Evolutionary conservation across 495 filamentous ascomycete species (phyloP), one percentile per base, ranked within the genome.

Genomic region (Cudoniella acicularis): DNA sequence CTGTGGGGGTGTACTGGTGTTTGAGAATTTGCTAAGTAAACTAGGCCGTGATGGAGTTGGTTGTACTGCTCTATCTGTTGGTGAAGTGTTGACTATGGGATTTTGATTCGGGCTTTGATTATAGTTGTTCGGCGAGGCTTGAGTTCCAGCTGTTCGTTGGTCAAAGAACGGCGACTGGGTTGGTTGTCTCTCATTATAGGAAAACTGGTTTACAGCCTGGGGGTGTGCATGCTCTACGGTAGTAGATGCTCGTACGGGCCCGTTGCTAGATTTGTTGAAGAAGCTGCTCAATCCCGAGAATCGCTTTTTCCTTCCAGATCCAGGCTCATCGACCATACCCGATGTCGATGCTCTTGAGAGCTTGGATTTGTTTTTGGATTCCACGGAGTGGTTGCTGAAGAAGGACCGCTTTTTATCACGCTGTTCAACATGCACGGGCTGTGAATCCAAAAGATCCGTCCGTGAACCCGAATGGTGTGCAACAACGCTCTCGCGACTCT

Each of bases 251-350:
- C 25, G 24, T 18, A 36, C 18, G 10, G 26, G 18, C 30, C 4
- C 48, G 10, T 57, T 2, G 24, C 17, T 40, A 59, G 60, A 25
- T 36, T 49, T 36, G 16, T 41, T 41, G 26, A 67, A 67, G 10
- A 71, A 54, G 43, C 64, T 62, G 10, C 75, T 71, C 24, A 80
- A 61, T 10, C 67, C 67, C 1, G 77, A 80, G 53, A 80, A 79
- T 25, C 77, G 66, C 36, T 74, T 77, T 62, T 80, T 82, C 69
- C 79, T 80, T 16, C 62, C 56, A 45, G 58, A 49, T 16, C 62
- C 56, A 45, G 58, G 48, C 23, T 72, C 67, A 17, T 66, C 57
- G 11, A 30, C 42, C 10, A 42, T 13, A n/a, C 26, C 40, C 26
- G 51, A 54, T 25, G 63, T 57, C 8, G 62, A 55, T 23, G 49